phyloP scores from a whole-genome alignment of 139 green algal species.

The Asterochloris sp. region DNA sequence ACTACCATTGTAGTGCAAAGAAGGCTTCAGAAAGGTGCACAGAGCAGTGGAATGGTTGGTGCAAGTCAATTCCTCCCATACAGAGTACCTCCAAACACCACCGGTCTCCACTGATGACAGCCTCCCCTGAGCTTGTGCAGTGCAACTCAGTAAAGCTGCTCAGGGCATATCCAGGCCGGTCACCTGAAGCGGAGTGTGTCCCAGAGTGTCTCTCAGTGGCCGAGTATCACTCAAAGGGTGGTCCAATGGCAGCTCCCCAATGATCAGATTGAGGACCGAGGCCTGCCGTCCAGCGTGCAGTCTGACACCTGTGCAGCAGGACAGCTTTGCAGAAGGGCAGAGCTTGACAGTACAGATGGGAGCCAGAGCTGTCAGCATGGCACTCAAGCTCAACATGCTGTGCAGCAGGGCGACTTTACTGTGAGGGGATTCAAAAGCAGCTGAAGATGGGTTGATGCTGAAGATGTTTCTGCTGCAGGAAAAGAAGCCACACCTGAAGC shows the following conservation, averaged over 20 bases:
- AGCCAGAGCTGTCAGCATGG: background rate
- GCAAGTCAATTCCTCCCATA: background rate
- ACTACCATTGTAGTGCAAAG: background rate
- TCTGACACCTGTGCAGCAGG: conserved; percentile 32
- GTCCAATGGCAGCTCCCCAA: conserved; percentile 71
- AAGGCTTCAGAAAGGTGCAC: background rate
- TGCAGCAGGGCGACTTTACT: too few species aligned
- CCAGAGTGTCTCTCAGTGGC: conserved; percentile 67
- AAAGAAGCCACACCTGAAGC: conserved; percentile 8
- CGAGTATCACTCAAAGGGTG: conserved; percentile 55
- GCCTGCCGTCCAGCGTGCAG: conserved; percentile 59
- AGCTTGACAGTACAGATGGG: too few species aligned
- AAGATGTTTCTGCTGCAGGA: too few species aligned
- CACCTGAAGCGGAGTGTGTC: conserved; percentile 78
- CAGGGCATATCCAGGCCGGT: background rate
- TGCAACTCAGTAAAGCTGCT: background rate
- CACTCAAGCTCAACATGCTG: background rate
- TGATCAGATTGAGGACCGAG: conserved; percentile 66
- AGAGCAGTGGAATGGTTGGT: background rate
- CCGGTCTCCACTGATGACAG: background rate
- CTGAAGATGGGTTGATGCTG: too few species aligned
- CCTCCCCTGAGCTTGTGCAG: background rate
- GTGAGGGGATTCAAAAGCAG: too few species aligned
- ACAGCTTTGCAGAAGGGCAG: too few species aligned
- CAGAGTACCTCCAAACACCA: background rate